Conservation (phyloP, 2,329 filamentous ascomycete genomes). For the Periconia digitata region DNA sequence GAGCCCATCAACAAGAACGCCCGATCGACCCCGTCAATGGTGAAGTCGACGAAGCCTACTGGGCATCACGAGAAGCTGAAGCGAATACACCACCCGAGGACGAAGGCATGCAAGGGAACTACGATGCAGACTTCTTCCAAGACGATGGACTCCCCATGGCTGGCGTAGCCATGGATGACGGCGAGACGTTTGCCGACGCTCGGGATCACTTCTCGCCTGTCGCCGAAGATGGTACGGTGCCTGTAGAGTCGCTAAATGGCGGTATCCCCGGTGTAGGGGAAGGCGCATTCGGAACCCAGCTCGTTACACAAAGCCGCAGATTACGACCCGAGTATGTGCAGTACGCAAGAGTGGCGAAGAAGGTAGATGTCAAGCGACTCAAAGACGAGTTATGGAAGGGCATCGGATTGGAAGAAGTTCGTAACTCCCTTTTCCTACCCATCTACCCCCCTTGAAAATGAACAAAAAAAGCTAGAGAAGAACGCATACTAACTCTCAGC, state of each 20-base stretch:
- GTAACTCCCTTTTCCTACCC: constrained; percentile 1
- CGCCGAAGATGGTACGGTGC: constrained; percentile 53
- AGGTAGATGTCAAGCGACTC: constrained; percentile 64
- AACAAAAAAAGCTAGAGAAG: no score
- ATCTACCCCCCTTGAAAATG: neutral
- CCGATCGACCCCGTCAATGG: constrained; percentile 61
- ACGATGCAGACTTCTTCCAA: constrained; percentile 97
- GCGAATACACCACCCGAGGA: constrained; percentile 47
- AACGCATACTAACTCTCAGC: constrained; percentile 7
- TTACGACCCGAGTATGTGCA: constrained; percentile 66
- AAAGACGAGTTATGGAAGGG: constrained; percentile 69
- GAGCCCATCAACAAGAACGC: constrained; percentile 16
- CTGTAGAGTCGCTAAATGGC: constrained; percentile 24
- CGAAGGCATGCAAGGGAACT: constrained; percentile 71
- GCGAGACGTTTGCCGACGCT: constrained; percentile 75
- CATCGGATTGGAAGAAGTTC: constrained; percentile 54
- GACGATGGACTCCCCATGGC: constrained; percentile 76
- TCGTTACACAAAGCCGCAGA: constrained; percentile 63
- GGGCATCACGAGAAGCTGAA: constrained; percentile 63
- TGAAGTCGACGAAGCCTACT: constrained; percentile 94
- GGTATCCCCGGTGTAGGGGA: constrained; percentile 59
- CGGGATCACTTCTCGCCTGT: constrained; percentile 76
- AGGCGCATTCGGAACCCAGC: constrained; percentile 62
- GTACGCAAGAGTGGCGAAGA: constrained; percentile 67
- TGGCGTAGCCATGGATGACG: constrained; percentile 66